These are phyloP conservation scores for Speleostelium caveatum DNA, from an alignment of 78 protist genomes.

Conservation along the genomic window DNA sequence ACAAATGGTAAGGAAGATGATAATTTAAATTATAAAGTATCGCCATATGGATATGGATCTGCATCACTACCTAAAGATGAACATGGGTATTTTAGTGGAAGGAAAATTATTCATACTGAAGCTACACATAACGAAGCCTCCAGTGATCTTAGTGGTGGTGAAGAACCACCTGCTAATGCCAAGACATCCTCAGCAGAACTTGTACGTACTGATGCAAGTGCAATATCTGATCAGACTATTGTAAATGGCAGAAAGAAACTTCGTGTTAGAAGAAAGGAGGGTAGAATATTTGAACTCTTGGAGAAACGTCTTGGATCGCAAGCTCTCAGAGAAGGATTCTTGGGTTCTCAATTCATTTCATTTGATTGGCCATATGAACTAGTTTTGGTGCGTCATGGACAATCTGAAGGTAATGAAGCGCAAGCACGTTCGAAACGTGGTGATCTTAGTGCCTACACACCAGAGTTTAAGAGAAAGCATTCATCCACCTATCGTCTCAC, in stretches of 20 bases:
- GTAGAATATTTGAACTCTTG: constrained; percentile 51
- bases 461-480: constrained; percentile 72
- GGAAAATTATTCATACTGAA: constrained; percentile 7
- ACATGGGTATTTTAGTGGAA: constrained; percentile 50
- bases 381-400: constrained; percentile 80
- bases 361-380: constrained; percentile 82
- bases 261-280: constrained; percentile 13
- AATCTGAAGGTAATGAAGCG: constrained; percentile 81
- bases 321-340: neutral
- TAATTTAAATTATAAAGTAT: no score
- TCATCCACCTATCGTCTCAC: constrained; percentile 83
- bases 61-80: neutral
- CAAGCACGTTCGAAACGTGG: constrained; percentile 77
- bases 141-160: constrained; percentile 52
- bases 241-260: neutral
- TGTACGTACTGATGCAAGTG: neutral
- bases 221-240: neutral
- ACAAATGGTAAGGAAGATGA: no score
- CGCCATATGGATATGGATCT: neutral
- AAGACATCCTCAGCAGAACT: neutral
- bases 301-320: constrained; percentile 29
- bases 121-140: constrained; percentile 40
- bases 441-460: constrained; percentile 79
- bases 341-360: constrained; percentile 8
- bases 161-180: neutral